Evolutionary conservation across 148 eudicot genomes (phyloP).

Genomic region (Amaranthus palmeri): DNA sequence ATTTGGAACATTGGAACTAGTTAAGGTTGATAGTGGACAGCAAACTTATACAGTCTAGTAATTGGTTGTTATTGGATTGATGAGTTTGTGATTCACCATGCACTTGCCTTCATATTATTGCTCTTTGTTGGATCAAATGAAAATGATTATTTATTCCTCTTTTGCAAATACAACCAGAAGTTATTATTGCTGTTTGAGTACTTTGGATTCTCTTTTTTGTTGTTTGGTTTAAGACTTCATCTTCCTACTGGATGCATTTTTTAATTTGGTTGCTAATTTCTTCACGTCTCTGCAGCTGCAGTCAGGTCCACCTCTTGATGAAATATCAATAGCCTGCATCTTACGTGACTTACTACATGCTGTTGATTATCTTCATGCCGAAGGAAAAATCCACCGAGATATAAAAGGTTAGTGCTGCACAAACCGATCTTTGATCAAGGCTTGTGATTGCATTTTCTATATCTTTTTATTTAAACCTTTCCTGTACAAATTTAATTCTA

Average conservation of each 20-base stretch:
- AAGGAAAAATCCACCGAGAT: conserved; percentile 96
- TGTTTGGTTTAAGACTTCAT: background rate
- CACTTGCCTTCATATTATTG: background rate
- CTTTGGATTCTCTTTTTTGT: background rate
- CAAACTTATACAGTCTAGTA: no score
- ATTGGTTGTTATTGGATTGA: no score
- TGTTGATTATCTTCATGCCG: conserved; percentile 86
- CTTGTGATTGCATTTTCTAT: background rate
- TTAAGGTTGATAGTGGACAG: no score
- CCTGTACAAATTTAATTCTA: background rate
- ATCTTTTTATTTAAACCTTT: background rate
- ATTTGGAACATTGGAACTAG: no score
- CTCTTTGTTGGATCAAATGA: background rate
- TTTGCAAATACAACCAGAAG: background rate
- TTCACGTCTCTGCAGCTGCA: conserved; percentile 65
- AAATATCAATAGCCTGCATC: conserved; percentile 83
- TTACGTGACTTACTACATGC: conserved; percentile 94
- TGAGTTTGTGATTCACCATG: no score
- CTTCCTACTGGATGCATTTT: background rate
- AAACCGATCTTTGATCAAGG: background rate
- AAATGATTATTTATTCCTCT: background rate
- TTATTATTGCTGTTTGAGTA: background rate
- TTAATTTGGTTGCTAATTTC: conserved; percentile 14
- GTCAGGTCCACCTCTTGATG: conserved; percentile 91
- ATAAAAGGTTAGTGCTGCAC: conserved; percentile 60